Conservation (phyloP, 2,329 filamentous ascomycete genomes). For the Claviceps purpurea region DNA sequence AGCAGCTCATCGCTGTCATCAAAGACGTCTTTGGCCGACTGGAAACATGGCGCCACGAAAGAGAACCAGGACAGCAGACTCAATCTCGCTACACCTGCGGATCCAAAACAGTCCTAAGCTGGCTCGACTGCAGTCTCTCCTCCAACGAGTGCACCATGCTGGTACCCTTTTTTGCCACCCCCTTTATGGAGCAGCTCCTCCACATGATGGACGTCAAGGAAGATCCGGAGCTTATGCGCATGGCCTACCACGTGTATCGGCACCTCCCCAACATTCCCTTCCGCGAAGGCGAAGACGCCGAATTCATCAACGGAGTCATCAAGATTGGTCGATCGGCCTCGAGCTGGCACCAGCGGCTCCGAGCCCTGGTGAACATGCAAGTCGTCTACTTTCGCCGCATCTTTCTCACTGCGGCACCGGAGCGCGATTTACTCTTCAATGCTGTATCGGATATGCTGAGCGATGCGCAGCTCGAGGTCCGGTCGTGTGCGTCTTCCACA, state of each 20-base stretch:
- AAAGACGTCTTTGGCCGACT: conserved; percentile 64
- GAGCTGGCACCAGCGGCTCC: conserved; percentile 90
- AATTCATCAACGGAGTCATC: conserved; percentile 76
- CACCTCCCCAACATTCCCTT: conserved; percentile 94
- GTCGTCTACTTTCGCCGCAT: conserved; percentile 95
- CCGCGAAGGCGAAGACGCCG: conserved; percentile 67
- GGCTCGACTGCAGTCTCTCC: conserved; percentile 83
- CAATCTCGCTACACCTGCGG: conserved; percentile 91
- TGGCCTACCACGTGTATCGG: conserved; percentile 93
- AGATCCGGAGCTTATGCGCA: conserved; percentile 83
- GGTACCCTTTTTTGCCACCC: conserved; percentile 76
- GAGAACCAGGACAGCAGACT: conserved; percentile 77
- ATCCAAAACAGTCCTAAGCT: conserved; percentile 88
- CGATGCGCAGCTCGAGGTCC: conserved; percentile 85
- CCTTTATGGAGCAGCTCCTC: conserved; percentile 82
- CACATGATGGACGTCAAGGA: conserved; percentile 99
- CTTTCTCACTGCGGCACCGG: conserved; percentile 64
- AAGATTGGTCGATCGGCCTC: conserved; percentile 71
- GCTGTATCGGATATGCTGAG: conserved; percentile 94
- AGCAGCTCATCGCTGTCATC: conserved; percentile 61
- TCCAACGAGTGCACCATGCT: conserved; percentile 89
- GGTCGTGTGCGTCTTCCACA: conserved; percentile 81
- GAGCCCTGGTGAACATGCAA: conserved; percentile 95
- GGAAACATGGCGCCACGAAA: conserved; percentile 76
- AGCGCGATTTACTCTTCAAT: conserved; percentile 71